Conservation (phyloP, 139 green algal species). For the Chlorella sp. region DNA sequence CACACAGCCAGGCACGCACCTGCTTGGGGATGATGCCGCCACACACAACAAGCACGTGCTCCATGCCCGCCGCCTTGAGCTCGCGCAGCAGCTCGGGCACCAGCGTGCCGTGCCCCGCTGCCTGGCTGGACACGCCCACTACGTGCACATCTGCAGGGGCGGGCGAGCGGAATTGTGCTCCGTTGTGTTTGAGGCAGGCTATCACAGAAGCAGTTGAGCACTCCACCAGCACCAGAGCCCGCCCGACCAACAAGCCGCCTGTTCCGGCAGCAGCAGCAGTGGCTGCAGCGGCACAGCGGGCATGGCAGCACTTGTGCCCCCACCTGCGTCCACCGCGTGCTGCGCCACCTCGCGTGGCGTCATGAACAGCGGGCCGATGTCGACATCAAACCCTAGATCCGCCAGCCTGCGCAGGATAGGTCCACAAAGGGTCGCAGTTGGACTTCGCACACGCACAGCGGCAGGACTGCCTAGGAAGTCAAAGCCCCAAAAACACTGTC, state of each 20-base stretch:
- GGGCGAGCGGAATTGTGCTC: too few species aligned
- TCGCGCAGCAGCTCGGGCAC: slow-evolving; percentile 66
- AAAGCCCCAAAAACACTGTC: too few species aligned
- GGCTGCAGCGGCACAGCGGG: neutral
- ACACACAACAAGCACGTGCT: slow-evolving; percentile 66
- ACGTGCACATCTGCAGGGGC: slow-evolving; percentile 80
- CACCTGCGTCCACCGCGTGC: slow-evolving; percentile 68
- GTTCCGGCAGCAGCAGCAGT: neutral
- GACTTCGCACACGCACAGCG: too few species aligned
- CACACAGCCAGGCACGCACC: slow-evolving; percentile 52
- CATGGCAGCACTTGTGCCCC: neutral
- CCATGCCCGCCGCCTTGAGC: slow-evolving; percentile 49
- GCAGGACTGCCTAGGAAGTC: too few species aligned
- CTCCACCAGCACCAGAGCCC: too few species aligned
- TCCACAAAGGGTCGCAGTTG: neutral
- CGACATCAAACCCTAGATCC: slow-evolving; percentile 79
- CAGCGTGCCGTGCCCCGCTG: slow-evolving; percentile 62
- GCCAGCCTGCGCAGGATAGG: slow-evolving; percentile 45
- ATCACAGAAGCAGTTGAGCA: neutral
- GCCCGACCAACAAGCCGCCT: too few species aligned
- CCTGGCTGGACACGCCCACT: slow-evolving; percentile 70
- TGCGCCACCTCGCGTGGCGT: slow-evolving; percentile 72
- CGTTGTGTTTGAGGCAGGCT: too few species aligned
- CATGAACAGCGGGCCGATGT: slow-evolving; percentile 79
- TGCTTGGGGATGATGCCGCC: slow-evolving; percentile 74